A percentile compares a stretch with the other conserved stretches of the same genome.
Evolutionary conservation across 2,329 filamentous ascomycete species (phyloP).

Genomic region (Curvularia verruculosa): DNA sequence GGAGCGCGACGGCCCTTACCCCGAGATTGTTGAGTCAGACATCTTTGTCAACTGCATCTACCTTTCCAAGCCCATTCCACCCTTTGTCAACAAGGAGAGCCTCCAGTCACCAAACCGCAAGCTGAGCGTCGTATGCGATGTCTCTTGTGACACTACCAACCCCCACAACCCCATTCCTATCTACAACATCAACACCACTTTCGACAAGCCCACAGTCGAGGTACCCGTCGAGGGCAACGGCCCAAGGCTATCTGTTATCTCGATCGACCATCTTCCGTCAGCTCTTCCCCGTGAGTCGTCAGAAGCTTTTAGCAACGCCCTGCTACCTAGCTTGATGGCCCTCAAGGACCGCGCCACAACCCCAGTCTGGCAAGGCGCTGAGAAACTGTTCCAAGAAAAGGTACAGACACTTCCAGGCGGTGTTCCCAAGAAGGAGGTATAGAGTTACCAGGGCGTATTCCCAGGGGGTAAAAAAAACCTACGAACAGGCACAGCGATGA

Average conservation of each 20-base stretch:
- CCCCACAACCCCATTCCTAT: slow-evolving; percentile 77
- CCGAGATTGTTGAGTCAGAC: slow-evolving; percentile 72
- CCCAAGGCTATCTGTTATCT: slow-evolving; percentile 77
- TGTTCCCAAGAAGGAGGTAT: slow-evolving; percentile 38
- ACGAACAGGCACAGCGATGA: neutral
- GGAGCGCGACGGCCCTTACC: slow-evolving; percentile 70
- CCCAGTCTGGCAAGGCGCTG: slow-evolving; percentile 82
- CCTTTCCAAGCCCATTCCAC: slow-evolving; percentile 76
- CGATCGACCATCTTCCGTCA: slow-evolving; percentile 56
- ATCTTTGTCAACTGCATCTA: slow-evolving; percentile 69
- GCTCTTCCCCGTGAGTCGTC: slow-evolving; percentile 85
- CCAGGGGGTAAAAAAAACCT: no score
- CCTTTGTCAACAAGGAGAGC: slow-evolving; percentile 76
- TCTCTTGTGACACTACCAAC: slow-evolving; percentile 72
- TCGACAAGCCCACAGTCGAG: slow-evolving; percentile 82
- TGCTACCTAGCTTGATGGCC: slow-evolving; percentile 77
- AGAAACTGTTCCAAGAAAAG: slow-evolving; percentile 85
- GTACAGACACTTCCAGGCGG: slow-evolving; percentile 69
- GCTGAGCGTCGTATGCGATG: slow-evolving; percentile 67
- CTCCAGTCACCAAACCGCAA: slow-evolving; percentile 72
- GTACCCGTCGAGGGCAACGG: slow-evolving; percentile 66
- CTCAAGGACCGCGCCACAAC: slow-evolving; percentile 76
- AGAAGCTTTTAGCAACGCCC: slow-evolving; percentile 79
- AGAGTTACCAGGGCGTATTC: slow-evolving; percentile 3
- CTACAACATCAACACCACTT: slow-evolving; percentile 84